Base-by-base conservation (phyloP, 2,329 filamentous ascomycete genomes). In the Nannizziopsis barbatae region DNA sequence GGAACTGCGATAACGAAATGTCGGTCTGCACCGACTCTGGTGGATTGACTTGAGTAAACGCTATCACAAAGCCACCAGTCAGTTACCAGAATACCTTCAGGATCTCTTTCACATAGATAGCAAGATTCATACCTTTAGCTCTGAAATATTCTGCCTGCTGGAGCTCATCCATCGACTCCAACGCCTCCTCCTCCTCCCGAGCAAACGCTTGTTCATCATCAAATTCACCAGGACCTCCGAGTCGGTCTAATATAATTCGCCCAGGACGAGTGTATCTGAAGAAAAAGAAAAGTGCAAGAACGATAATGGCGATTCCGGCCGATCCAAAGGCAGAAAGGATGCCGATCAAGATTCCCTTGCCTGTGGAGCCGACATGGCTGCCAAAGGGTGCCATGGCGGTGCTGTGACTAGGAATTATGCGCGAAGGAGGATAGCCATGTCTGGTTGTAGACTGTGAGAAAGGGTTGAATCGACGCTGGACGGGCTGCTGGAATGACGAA, bases 121-220 rank as follows among this genome's bases (percentile, higher is more conserved):
- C 46, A n/a, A 30, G 39, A 31, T 57, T n/a, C 72, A 44, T 75
- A 95, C 92, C 89, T 77, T 96, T 96, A 47, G 92, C 90, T 70
- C 92, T 80, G 54, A 95, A 66, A 66, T 98, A 98, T 63, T 98
- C 92, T 35, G 83, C 82, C 64, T 86, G 75, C 62, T 89, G 80
- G 68, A 95, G 75, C 58, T 96, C 92, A 63, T 95, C 89, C 92
- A 98, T 98, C 50, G 79, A 77, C 72, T 94, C 90, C 64, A 98
- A 71, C 50, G 92, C 92, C 67, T 95, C 88, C 32, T 86, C 88
- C 77, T 98, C 92, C 66, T 96, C 92, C 62, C 86, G 81, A 55
- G 82, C 76, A 71, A 95, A 95, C 9, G 87, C 86, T 70, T 96
- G 90, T 66, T 96, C 92, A 69, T 98, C 92, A 64, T 98, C 92